Base-by-base conservation (phyloP, 73 alveolate genomes). In the Stentor coeruleus region DNA sequence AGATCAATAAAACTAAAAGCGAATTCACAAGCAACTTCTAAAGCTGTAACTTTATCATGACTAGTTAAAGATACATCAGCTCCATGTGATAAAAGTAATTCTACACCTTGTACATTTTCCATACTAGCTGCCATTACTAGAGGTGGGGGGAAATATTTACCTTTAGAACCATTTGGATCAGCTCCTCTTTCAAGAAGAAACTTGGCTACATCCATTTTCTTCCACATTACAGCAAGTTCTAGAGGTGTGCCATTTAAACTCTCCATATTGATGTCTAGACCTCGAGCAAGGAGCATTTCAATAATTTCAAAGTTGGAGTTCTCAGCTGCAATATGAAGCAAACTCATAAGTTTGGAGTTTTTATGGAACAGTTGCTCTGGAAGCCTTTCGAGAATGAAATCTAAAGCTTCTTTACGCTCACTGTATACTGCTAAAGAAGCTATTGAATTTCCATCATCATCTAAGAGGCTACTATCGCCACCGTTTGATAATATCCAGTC, bases 1-100 rank as follows among this genome's bases (percentile, higher is more conserved):
- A 26, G 15, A 20, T 66, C 79, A 66, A 66, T 20, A 20, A 66
- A 66, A 0, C 33, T 0, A 33, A 66, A 66, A 2, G n/a, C 79
- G 41, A 66, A 66, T 31, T 66, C 79, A 66, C 40, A 66, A 33
- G 79, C 79, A 2, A 66, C 79, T 66, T 66, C 79, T 26, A 66
- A 33, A 2, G 79, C 79, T 26, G 79, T 26, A 33, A 20, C n/a
- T 20, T 31, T 31, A 66, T 66, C 79, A 20, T 26, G 20, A 40
- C 37, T 40, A 66, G 79, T 20, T 26, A 66, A 33, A 1, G n/a
- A 14, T 14, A 66, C 41, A 66, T 66, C 79, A 66, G 79, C 37
- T 66, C 37, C 40, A 26, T 20, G 11, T 66, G 1, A 33, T 40
- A 20, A 66, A 2, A 66, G 79, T 40, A 2, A 20, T 37, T 20